These are phyloP conservation scores for Fraxinus dipetala DNA, from an alignment of 305 asterid genomes.

Conservation along the genomic window DNA sequence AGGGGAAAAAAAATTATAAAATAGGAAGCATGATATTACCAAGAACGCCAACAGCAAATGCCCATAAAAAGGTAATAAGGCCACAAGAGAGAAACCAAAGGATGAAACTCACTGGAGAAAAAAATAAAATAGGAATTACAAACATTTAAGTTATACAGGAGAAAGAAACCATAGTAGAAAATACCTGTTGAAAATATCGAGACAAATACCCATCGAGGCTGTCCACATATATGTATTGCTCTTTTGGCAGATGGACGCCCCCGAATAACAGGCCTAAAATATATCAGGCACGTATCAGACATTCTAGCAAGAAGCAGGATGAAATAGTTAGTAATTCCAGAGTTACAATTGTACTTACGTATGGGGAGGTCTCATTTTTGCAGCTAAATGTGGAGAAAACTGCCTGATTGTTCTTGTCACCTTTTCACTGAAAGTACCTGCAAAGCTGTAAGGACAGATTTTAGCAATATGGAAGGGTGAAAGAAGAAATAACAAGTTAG, in stretches of 20 bases:
- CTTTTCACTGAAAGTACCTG: slow-evolving; percentile 90
- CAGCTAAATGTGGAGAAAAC: slow-evolving; percentile 95
- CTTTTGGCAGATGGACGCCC: slow-evolving; percentile 94
- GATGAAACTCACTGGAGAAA: slow-evolving; percentile 60
- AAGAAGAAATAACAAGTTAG: not conserved
- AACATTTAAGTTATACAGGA: slow-evolving; percentile 11
- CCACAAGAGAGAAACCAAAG: slow-evolving; percentile 90
- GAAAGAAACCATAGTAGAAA: not conserved
- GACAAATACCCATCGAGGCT: slow-evolving; percentile 91
- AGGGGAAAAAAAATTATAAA: slow-evolving; percentile 15
- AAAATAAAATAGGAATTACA: not conserved
- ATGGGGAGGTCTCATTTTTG: slow-evolving; percentile 94
- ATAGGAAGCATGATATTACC: slow-evolving; percentile 44
- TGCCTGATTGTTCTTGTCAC: slow-evolving; percentile 83
- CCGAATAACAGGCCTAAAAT: slow-evolving; percentile 82
- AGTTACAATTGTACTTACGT: slow-evolving; percentile 49
- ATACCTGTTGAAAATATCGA: slow-evolving; percentile 56
- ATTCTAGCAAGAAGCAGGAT: slow-evolving; percentile 18
- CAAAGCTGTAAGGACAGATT: slow-evolving; percentile 62
- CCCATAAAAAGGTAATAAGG: slow-evolving; percentile 57
- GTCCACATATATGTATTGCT: slow-evolving; percentile 79
- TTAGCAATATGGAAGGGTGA: slow-evolving; percentile 18
- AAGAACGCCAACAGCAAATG: slow-evolving; percentile 66
- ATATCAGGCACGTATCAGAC: slow-evolving; percentile 19
- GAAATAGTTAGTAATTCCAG: slow-evolving; percentile 11